These are phyloP conservation scores for Solanum paucissectum DNA, from an alignment of 257 asterid species.

Conservation along the genomic window DNA sequence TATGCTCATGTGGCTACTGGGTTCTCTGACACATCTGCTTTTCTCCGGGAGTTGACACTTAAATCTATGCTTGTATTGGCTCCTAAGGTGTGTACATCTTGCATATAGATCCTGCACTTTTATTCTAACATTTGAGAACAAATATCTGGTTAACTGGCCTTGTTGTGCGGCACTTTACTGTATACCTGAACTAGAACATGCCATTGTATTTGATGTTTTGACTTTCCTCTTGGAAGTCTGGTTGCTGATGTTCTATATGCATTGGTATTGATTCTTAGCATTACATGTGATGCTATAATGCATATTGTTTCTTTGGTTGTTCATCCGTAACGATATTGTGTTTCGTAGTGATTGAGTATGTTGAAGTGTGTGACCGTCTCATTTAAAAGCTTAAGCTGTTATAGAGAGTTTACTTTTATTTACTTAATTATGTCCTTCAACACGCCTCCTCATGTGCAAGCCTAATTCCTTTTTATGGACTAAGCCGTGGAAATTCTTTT, in stretches of 20 bases:
- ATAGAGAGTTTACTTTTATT: not conserved
- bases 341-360: not conserved
- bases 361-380: not conserved
- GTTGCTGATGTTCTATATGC: not conserved
- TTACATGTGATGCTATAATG: not conserved
- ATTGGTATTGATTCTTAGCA: not conserved
- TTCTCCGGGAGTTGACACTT: constrained; percentile 85
- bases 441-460: not conserved
- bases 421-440: not conserved
- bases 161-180: not conserved
- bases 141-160: not conserved
- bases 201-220: not conserved
- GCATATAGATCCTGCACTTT: not conserved
- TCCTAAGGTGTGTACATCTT: constrained; percentile 62
- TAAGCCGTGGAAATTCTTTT: not conserved
- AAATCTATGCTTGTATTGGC: constrained; percentile 97
- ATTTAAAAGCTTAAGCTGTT: not conserved
- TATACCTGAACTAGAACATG: not conserved
- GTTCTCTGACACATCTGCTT: constrained; percentile 92
- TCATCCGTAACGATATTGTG: not conserved
- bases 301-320: not conserved
- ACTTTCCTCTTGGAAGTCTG: not conserved
- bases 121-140: not conserved
- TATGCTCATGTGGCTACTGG: constrained; percentile 95
- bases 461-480: not conserved